phyloP scores from a whole-genome alignment of 305 asterid genomes.

The Fraxinus greggii region DNA sequence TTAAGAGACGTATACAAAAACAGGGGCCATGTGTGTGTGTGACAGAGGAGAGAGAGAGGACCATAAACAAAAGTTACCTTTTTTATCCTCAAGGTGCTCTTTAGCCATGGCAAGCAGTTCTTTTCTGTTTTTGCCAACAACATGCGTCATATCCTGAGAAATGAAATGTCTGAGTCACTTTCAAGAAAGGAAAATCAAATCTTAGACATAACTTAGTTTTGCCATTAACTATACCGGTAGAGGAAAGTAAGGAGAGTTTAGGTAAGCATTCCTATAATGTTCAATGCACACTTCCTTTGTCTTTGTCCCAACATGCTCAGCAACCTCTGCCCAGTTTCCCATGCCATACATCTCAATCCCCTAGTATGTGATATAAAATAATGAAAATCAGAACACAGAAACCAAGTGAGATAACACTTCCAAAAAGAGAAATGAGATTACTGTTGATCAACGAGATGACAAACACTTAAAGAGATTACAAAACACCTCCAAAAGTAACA shows the following conservation, averaged over 20 bases:
- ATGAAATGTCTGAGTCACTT: conserved; percentile 13
- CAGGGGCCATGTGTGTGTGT: not conserved
- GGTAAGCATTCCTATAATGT: conserved; percentile 58
- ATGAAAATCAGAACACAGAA: conserved; percentile 13
- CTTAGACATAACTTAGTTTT: conserved; percentile 16
- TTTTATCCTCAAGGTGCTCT: conserved; percentile 56
- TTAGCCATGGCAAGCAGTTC: conserved; percentile 80
- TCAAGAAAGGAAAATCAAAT: conserved; percentile 8
- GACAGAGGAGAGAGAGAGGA: not conserved
- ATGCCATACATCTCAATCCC: conserved; percentile 84
- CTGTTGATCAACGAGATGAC: conserved; percentile 14
- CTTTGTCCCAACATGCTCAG: conserved; percentile 84
- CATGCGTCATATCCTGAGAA: conserved; percentile 74
- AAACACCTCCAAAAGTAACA: conserved; percentile 73
- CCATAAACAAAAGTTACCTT: conserved; percentile 40
- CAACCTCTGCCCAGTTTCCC: conserved; percentile 83
- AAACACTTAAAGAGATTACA: conserved; percentile 20
- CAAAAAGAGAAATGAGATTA: not conserved
- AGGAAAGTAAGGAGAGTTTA: conserved; percentile 76
- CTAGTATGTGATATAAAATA: conserved; percentile 31
- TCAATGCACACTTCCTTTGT: conserved; percentile 66
- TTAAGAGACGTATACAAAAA: not conserved
- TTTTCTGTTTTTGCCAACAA: conserved; percentile 60
- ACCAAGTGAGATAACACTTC: conserved; percentile 10
- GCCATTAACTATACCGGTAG: conserved; percentile 52